These are phyloP conservation scores for Jaapia argillacea DNA, from an alignment of 768 basidiomycete species.

Conservation along the genomic window DNA sequence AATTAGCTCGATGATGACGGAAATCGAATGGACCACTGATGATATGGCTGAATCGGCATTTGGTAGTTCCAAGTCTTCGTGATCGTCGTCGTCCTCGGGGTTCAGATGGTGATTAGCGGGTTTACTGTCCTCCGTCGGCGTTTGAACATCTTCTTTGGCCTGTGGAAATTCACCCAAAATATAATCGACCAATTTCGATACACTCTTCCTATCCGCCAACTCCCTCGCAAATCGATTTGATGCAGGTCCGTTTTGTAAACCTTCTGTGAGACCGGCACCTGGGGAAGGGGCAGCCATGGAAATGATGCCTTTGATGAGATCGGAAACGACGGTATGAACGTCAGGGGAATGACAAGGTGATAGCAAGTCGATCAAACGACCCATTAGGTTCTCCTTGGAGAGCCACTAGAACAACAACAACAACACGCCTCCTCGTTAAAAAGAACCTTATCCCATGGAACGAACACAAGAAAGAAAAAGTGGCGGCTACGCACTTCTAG, in stretches of 20 bases:
- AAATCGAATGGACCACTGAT: constrained; percentile 78
- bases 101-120: constrained; percentile 5
- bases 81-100: constrained; percentile 5
- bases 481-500: constrained; percentile 62
- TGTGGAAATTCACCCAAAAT: constrained; percentile 71
- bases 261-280: constrained; percentile 60
- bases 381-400: constrained; percentile 74
- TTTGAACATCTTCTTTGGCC: too few species aligned
- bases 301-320: constrained; percentile 90
- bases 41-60: constrained; percentile 53
- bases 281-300: constrained; percentile 88
- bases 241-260: constrained; percentile 58
- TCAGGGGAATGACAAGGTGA: constrained; percentile 68
- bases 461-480: constrained; percentile 18
- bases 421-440: too few species aligned
- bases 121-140: constrained; percentile 15
- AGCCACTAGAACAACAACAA: too few species aligned
- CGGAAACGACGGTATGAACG: constrained; percentile 79
- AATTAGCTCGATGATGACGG: constrained; percentile 87
- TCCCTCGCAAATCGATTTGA: constrained; percentile 88
- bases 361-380: constrained; percentile 69
- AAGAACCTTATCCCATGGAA: too few species aligned
- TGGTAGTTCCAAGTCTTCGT: constrained; percentile 21
- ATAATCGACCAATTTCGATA: constrained; percentile 63
- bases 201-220: constrained; percentile 62